Conservation (phyloP, 2,329 filamentous ascomycete genomes). For the Cladosporium oxysporum region DNA sequence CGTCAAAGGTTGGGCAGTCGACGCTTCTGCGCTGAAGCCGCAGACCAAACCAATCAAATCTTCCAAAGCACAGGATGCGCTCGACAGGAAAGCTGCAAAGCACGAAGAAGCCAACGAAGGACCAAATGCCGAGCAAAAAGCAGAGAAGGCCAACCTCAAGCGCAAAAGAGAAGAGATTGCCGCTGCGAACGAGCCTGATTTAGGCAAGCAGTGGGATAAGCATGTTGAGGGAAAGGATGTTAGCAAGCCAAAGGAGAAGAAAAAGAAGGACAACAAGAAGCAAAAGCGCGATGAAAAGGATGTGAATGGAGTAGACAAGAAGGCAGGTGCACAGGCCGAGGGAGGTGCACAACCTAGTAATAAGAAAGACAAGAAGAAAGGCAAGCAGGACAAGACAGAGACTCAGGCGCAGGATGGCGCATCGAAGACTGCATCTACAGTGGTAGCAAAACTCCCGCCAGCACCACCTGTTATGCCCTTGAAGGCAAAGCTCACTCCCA, state of each 20-base stretch:
- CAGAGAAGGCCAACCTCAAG: slow-evolving; percentile 23
- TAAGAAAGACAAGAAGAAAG: slow-evolving; percentile 23
- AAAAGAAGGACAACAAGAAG: slow-evolving; percentile 37
- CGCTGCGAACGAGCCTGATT: slow-evolving; percentile 66
- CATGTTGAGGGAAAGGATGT: slow-evolving; percentile 69
- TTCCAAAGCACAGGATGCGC: slow-evolving; percentile 33
- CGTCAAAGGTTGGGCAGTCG: slow-evolving; percentile 88
- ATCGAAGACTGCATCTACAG: neutral
- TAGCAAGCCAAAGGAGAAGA: slow-evolving; percentile 39
- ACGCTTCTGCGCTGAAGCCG: slow-evolving; percentile 68
- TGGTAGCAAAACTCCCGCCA: slow-evolving; percentile 25
- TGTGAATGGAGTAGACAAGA: slow-evolving; percentile 2
- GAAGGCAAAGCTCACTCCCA: slow-evolving; percentile 73
- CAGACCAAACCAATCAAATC: slow-evolving; percentile 56
- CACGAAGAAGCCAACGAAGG: slow-evolving; percentile 48
- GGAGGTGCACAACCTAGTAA: neutral
- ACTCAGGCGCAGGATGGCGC: slow-evolving; percentile 9
- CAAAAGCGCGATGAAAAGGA: slow-evolving; percentile 25
- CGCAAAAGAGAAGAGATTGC: slow-evolving; percentile 36
- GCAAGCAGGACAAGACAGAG: slow-evolving; percentile 21
- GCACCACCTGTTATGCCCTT: slow-evolving; percentile 36
- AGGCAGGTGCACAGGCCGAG: neutral
- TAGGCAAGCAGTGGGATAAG: slow-evolving; percentile 75
- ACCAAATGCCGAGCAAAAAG: slow-evolving; percentile 19
- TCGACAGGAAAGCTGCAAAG: slow-evolving; percentile 52